Percentiles rank a stretch among this genome's conserved stretches.
Evolutionary conservation across 1,284 basidiomycete species (phyloP).

Genomic region (Neonothopanus nambi): DNA sequence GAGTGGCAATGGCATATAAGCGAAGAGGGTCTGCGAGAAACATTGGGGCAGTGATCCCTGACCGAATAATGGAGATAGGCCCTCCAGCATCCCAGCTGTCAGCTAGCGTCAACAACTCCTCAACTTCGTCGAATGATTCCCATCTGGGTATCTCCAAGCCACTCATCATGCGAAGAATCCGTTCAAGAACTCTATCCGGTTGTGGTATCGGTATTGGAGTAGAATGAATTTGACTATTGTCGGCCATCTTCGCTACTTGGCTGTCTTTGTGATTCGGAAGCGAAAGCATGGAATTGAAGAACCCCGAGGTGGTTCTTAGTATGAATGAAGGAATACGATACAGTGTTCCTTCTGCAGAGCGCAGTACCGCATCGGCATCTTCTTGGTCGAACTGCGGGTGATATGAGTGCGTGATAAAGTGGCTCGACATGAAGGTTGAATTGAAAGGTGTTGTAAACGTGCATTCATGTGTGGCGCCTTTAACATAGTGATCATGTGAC

Average conservation of each 20-base stretch:
- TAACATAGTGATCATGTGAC: too few relatives aligned
- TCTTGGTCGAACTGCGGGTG: conserved; percentile 36
- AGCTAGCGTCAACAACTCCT: conserved; percentile 34
- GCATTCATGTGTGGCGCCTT: too few relatives aligned
- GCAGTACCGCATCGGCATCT: conserved; percentile 36
- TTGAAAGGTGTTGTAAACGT: neutral
- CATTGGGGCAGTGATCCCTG: conserved; percentile 34
- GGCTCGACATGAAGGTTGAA: conserved; percentile 7
- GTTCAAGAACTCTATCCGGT: conserved; percentile 28
- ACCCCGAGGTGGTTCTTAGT: conserved; percentile 37
- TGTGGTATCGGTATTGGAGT: conserved; percentile 13
- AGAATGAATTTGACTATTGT: neutral
- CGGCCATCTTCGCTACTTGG: neutral
- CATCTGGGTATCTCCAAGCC: conserved; percentile 35
- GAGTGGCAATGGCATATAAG: conserved; percentile 38
- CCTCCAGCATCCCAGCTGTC: conserved; percentile 41
- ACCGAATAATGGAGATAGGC: conserved; percentile 38
- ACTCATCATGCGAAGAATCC: conserved; percentile 38
- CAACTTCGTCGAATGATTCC: conserved; percentile 36
- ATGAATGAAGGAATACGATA: conserved; percentile 39
- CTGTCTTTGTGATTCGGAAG: conserved; percentile 15
- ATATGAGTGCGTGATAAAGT: conserved; percentile 17
- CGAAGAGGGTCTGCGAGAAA: conserved; percentile 38
- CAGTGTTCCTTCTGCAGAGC: conserved; percentile 36
- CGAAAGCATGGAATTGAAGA: conserved; percentile 31